Conservation (phyloP, 208 protist species). For the Lotmaria passim region DNA sequence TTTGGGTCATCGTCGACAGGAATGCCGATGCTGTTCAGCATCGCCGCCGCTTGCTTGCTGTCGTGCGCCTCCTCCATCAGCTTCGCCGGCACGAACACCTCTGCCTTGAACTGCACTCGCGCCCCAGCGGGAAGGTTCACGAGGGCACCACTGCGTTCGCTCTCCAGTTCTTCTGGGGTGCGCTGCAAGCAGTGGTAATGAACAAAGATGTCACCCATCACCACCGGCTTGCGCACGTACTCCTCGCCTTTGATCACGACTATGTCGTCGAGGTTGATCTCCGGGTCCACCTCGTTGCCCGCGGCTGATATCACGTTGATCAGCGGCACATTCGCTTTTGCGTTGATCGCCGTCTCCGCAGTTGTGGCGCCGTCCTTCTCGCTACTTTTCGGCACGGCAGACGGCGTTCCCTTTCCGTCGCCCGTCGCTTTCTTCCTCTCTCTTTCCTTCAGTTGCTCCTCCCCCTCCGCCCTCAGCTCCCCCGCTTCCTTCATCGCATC, state of each 20-base stretch:
- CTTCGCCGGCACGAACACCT: slow-evolving; percentile 24
- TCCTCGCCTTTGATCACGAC: slow-evolving; percentile 24
- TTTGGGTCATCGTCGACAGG: slow-evolving; percentile 21
- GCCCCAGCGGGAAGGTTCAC: slow-evolving; percentile 27
- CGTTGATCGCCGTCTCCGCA: neutral
- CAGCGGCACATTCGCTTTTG: slow-evolving; percentile 5
- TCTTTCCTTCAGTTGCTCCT: too few species aligned
- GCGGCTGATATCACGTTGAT: slow-evolving; percentile 6
- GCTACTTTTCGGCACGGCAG: neutral
- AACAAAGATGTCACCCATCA: slow-evolving; percentile 59
- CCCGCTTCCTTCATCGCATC: neutral
- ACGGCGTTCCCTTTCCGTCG: neutral
- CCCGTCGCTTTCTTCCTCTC: neutral
- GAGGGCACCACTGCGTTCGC: slow-evolving; percentile 2
- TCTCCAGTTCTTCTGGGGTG: slow-evolving; percentile 1
- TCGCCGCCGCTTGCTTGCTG: slow-evolving; percentile 30
- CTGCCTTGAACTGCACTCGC: slow-evolving; percentile 31
- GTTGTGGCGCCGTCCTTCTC: neutral
- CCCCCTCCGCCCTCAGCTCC: neutral
- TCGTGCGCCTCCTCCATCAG: slow-evolving; percentile 29
- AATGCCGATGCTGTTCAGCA: slow-evolving; percentile 31
- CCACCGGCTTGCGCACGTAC: slow-evolving; percentile 35
- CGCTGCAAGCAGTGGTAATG: slow-evolving; percentile 38
- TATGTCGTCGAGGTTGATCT: slow-evolving; percentile 8
- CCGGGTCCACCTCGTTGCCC: neutral